Evolutionary conservation across 257 asterid species (phyloP).

Genomic region (Nicotiana benthamiana): DNA sequence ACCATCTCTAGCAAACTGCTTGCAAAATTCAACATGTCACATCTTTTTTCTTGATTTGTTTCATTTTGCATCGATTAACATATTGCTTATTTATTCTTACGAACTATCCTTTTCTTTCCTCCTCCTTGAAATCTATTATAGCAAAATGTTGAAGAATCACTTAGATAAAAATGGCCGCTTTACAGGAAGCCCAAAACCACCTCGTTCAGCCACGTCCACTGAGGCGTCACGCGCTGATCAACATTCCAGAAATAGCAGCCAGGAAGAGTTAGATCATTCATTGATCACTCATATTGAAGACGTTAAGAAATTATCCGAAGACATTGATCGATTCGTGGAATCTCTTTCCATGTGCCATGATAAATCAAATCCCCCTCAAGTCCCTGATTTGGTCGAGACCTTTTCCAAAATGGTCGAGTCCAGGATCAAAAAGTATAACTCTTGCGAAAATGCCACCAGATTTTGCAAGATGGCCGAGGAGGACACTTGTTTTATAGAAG

Average conservation of each 20-base stretch:
- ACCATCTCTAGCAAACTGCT: neutral
- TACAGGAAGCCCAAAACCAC: neutral
- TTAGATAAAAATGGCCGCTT: conserved; percentile 9
- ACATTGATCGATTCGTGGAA: conserved; percentile 38
- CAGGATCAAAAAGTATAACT: conserved; percentile 27
- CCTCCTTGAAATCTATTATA: neutral
- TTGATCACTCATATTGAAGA: neutral
- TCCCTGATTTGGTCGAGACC: conserved; percentile 43
- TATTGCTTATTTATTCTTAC: neutral
- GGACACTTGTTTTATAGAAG: conserved; percentile 41
- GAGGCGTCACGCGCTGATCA: neutral
- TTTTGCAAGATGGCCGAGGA: conserved; percentile 35
- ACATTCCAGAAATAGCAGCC: neutral
- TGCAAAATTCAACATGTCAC: too few species aligned
- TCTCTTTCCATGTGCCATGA: conserved; percentile 26
- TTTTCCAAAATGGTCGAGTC: conserved; percentile 44
- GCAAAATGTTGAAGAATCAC: conserved; percentile 30
- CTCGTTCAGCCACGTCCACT: neutral
- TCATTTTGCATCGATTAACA: neutral
- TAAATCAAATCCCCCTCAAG: conserved; percentile 32
- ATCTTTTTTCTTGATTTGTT: neutral
- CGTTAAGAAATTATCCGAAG: conserved; percentile 13
- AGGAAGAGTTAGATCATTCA: neutral
- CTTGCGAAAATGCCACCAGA: conserved; percentile 13
- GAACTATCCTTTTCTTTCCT: neutral